Base-by-base conservation (phyloP, 2,329 filamentous ascomycete species). In the Ophiostoma ulmi region DNA sequence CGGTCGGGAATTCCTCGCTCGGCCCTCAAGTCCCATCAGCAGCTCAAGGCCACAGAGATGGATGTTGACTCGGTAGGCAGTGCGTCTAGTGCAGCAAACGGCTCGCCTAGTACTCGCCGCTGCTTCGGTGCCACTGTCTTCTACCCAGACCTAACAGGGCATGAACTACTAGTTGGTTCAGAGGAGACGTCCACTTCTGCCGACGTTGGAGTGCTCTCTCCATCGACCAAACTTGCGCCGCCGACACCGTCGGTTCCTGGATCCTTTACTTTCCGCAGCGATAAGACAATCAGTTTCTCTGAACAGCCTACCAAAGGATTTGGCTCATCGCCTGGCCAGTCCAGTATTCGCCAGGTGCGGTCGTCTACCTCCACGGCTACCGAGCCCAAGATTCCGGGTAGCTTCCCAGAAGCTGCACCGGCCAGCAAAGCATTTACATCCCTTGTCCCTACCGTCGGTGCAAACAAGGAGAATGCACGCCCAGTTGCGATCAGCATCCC, bases 191-290 rank as follows among this genome's bases (percentile, higher is more conserved):
- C 63, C 10, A 20, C 35, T 22, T 41, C 63, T n/a, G 10, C 63
- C 3, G 63, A 41, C 14, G 36, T 20, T 5, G 63, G 38, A 14
- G 10, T 36, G 8, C 63, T 14, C 2, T 39, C 63, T 39, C 63
- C 63, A 20, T 39, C 63, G 35, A 26, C 35, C 70, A 76, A 44
- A 14, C 58, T 48, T 5, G 66, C 67, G 0, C 65, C 73, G 55
- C 74, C 76, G 11, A 77, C 79, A 11, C 76, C 81, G 0, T 82
- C 85, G 1, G 80, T 82, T 5, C 84, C 88, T 2, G 84, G 87
- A 22, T 86, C 84, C 0, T 90, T 90, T 74, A 88, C 86, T 0
- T 90, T 90, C 80, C 86, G 88, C 65, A 88, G 84, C 74, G 88
- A 90, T 73, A 86, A 88, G 74, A 90, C 87, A 1, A 89, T 90